Percentiles rank a stretch among this genome's conserved stretches.
Conservation (phyloP, 176 grass and related monocot genomes). For the Calamus simplicifolius region DNA sequence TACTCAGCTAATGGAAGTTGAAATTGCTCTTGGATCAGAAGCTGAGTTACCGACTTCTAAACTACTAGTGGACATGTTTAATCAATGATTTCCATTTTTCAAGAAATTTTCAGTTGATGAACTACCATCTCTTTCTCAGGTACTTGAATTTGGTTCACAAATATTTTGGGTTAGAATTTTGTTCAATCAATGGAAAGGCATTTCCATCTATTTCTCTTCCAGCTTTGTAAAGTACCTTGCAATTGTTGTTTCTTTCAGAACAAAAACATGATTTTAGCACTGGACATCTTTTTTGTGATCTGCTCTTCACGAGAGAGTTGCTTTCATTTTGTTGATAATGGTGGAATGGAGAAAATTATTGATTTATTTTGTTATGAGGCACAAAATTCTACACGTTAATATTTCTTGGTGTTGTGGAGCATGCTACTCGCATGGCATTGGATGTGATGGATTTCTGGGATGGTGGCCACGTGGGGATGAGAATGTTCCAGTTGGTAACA, state of each 20-base stretch:
- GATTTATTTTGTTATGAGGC: conserved; percentile 45
- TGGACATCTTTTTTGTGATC: conserved; percentile 72
- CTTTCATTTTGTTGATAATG: conserved; percentile 67
- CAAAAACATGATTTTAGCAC: conserved; percentile 48
- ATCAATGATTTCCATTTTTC: conserved; percentile 57
- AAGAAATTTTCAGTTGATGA: conserved; percentile 34
- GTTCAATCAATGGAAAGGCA: too few species aligned
- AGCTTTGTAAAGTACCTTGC: too few species aligned
- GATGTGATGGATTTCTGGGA: conserved; percentile 92
- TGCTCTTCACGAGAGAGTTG: conserved; percentile 87
- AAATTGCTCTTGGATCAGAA: conserved; percentile 21
- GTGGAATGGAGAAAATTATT: conserved; percentile 84
- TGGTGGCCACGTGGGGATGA: conserved; percentile 59
- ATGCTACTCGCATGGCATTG: conserved; percentile 64
- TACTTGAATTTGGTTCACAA: conserved; percentile 19
- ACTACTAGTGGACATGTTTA: conserved; percentile 49
- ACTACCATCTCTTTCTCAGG: conserved; percentile 46
- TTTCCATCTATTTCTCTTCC: too few species aligned
- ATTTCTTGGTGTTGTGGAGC: conserved; percentile 69
- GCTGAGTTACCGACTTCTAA: conserved; percentile 44
- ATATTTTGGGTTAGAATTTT: too few species aligned
- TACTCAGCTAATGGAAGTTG: conserved; percentile 20
- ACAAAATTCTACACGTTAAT: conserved; percentile 61
- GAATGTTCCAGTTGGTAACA: conserved; percentile 41
- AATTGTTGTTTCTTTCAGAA: conserved; percentile 37